A percentile compares a stretch with the other conserved stretches of the same genome.
phyloP scores from a whole-genome alignment of 192 early-diverging fungal species.

The Linnemannia elongata region DNA sequence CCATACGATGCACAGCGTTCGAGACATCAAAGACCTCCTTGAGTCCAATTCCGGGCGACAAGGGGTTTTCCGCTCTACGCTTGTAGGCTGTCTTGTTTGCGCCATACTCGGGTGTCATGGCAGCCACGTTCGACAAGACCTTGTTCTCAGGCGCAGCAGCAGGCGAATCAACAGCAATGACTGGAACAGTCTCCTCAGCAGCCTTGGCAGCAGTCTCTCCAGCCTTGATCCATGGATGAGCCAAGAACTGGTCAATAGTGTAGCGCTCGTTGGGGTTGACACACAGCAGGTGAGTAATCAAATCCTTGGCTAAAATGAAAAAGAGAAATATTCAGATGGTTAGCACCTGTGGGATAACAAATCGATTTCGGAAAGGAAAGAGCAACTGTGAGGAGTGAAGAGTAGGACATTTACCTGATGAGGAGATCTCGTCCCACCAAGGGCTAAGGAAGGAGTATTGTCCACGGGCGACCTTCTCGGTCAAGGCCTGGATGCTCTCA shows the following conservation, averaged over 20 bases:
- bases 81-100: slow-evolving; percentile 41
- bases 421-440: slow-evolving; percentile 94
- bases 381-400: neutral
- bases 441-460: slow-evolving; percentile 87
- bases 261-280: slow-evolving; percentile 79
- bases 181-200: slow-evolving; percentile 9
- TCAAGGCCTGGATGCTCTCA: slow-evolving; percentile 80
- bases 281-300: slow-evolving; percentile 76
- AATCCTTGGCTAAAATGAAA: slow-evolving; percentile 73
- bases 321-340: neutral
- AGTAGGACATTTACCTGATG: slow-evolving; percentile 57
- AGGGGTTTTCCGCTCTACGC: slow-evolving; percentile 64
- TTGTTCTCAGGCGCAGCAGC: slow-evolving; percentile 45
- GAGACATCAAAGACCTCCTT: slow-evolving; percentile 84
- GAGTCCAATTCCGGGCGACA: slow-evolving; percentile 69
- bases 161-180: slow-evolving; percentile 17
- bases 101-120: slow-evolving; percentile 26
- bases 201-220: slow-evolving; percentile 29
- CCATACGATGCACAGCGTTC: slow-evolving; percentile 83
- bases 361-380: neutral
- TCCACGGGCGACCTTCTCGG: slow-evolving; percentile 88
- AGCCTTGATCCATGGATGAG: slow-evolving; percentile 81
- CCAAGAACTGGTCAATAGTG: slow-evolving; percentile 85
- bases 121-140: slow-evolving; percentile 20
- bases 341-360: neutral